These are phyloP conservation scores for Scutellaria minor DNA, from an alignment of 257 asterid species.

Conservation along the genomic window DNA sequence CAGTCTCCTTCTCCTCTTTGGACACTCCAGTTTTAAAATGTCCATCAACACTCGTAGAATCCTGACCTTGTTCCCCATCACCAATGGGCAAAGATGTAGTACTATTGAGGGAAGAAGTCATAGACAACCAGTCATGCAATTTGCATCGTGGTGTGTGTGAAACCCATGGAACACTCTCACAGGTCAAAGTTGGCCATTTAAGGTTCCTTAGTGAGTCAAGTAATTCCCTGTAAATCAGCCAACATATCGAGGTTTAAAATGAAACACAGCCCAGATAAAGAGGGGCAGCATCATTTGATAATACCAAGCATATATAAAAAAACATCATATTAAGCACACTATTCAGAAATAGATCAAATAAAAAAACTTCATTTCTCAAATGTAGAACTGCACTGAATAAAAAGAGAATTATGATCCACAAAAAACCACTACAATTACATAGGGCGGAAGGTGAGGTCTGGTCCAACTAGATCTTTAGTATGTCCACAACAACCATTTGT, in stretches of 20 bases:
- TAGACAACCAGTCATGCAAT: conserved; percentile 68
- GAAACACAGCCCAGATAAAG: conserved; percentile 31
- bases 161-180: conserved; percentile 90
- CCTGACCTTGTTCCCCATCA: conserved; percentile 60
- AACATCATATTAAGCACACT: conserved; percentile 17
- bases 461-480: conserved; percentile 35
- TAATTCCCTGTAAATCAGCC: conserved; percentile 83
- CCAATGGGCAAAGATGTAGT: conserved; percentile 38
- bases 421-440: conserved; percentile 26
- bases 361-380: conserved; percentile 29
- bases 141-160: conserved; percentile 75
- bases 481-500: conserved; percentile 30
- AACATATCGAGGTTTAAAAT: conserved; percentile 44
- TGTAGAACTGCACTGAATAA: not conserved
- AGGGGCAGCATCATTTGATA: conserved; percentile 9
- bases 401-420: conserved; percentile 31
- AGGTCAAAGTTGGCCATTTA: conserved; percentile 74
- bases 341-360: conserved; percentile 7
- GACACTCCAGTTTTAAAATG: conserved; percentile 49
- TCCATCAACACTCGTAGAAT: conserved; percentile 42
- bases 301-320: not conserved
- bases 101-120: conserved; percentile 41
- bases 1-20: conserved; percentile 62
- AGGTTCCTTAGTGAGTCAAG: conserved; percentile 73
- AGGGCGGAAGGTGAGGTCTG: conserved; percentile 30